Base-by-base conservation (phyloP, 371 early-diverging fungal species). In the Haplosporangium sp. region DNA sequence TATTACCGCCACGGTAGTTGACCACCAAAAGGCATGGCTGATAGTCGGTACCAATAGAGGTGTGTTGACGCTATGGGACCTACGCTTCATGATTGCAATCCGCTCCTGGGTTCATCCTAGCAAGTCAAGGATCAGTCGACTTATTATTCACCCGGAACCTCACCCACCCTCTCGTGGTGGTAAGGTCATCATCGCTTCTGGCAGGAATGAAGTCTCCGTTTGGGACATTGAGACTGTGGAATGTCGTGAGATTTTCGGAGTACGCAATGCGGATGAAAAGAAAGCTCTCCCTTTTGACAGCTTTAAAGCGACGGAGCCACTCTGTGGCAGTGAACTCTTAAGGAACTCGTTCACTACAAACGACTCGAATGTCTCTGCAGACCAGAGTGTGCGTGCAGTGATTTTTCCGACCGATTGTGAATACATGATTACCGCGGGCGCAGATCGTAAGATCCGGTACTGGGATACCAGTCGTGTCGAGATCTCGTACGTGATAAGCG, bases 31-130 rank as follows among this genome's bases (percentile, higher is more conserved):
- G 59, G 83, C 87, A 4, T 94, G 95, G 91, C 74, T 92, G 6
- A 66, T 95, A 14, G 88, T 93, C 1, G 98, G 96, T 36, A 95
- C 96, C 1, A 87, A 89, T 40, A 84, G 91, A 50, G 96, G 98
- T 9, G 90, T 95, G 0, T 70, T 97, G 37, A 88, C 91, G 0
- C 74, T 97, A 5, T 95, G 94, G 81, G 98, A 97, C 70, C 71
- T 95, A 10, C 87, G 98, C 23, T 97, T 96, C 83, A 87, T 89
- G 45, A 86, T 96, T 20, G 85, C 88, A 6, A 74, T 96, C 14
- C 85, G 88, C 50, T 84, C 92, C 0, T 96, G 95, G 95, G 85
- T 87, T 7, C 97, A 96, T 74, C 94, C 94, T 0, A 86, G 89
- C 42, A 86, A 86, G 53, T 86, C 90, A 29, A 82, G 89, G 10